Conservation (phyloP, 495 filamentous ascomycete species). For the Peziza echinospora region DNA sequence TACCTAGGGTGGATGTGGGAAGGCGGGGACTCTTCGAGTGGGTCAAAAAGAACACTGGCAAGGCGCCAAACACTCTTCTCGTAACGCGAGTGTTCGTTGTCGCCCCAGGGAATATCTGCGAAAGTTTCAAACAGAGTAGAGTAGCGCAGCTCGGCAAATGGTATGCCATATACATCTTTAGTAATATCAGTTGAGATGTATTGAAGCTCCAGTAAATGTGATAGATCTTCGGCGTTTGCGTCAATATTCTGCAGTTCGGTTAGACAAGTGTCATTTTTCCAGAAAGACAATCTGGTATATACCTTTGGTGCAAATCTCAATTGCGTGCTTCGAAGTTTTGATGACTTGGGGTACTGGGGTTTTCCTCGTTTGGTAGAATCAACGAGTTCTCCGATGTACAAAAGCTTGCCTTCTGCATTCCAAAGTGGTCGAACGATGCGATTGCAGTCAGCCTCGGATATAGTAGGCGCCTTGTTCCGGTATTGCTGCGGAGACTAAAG, state of each 20-base stretch:
- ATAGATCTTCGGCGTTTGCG: background rate
- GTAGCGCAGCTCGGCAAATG: constrained; percentile 23
- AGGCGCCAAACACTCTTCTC: constrained; percentile 52
- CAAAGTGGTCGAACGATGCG: constrained; percentile 47
- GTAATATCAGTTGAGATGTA: constrained; percentile 22
- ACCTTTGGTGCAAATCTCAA: no score
- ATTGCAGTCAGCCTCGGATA: constrained; percentile 1
- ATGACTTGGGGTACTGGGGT: background rate
- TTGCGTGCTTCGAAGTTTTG: no score
- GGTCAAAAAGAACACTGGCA: constrained; percentile 71
- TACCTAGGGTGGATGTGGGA: constrained; percentile 25
- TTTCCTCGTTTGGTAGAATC: background rate
- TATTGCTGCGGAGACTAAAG: constrained; percentile 50
- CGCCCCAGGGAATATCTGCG: constrained; percentile 12
- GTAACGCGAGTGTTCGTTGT: constrained; percentile 20
- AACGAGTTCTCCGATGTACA: constrained; percentile 29
- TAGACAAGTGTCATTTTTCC: no score
- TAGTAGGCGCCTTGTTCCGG: constrained; percentile 4
- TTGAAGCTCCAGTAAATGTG: constrained; percentile 22
- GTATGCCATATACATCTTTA: constrained; percentile 24
- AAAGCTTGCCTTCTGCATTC: constrained; percentile 48
- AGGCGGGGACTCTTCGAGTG: constrained; percentile 25
- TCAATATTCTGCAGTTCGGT: no score
- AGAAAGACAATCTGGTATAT: no score
- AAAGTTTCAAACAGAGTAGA: constrained; percentile 9